Percentiles rank a stretch among this genome's conserved stretches.
phyloP scores from a whole-genome alignment of 2,329 filamentous ascomycete species.

The Fusarium cyanostomum region DNA sequence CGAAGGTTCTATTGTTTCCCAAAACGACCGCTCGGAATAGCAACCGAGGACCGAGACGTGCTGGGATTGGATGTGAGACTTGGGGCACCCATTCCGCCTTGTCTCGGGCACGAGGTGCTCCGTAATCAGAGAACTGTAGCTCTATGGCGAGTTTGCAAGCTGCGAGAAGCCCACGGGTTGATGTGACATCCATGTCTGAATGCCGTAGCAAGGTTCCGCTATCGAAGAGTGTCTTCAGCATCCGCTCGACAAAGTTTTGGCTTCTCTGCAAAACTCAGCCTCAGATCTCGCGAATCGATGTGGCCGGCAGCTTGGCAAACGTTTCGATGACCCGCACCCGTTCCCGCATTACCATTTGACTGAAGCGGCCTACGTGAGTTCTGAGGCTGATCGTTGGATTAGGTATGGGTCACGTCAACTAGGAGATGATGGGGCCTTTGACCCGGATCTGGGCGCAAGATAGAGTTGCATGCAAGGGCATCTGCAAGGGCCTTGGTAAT shows the following conservation, averaged over 20 bases:
- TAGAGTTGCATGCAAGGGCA: conserved; percentile 32
- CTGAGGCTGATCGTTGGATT: conserved; percentile 9
- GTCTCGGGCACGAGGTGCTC: neutral
- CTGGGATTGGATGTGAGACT: neutral
- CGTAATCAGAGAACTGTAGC: neutral
- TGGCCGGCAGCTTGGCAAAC: neutral
- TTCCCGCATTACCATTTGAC: conserved; percentile 1
- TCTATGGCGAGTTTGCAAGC: neutral
- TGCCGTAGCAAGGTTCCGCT: conserved; percentile 4
- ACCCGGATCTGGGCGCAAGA: conserved; percentile 20
- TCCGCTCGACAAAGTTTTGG: conserved; percentile 4
- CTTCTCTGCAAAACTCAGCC: neutral
- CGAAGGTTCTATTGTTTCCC: neutral
- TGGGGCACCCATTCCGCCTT: neutral
- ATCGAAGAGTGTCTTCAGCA: neutral
- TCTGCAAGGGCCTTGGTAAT: conserved; percentile 23
- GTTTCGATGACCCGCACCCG: conserved; percentile 1
- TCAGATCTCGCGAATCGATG: conserved; percentile 6
- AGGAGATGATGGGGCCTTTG: neutral
- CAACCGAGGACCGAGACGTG: neutral
- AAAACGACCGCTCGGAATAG: neutral
- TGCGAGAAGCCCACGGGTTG: neutral
- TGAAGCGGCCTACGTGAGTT: neutral
- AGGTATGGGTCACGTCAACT: conserved; percentile 3
- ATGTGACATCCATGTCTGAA: conserved; percentile 1